Percentiles rank a stretch among this genome's conserved stretches.
phyloP scores from a whole-genome alignment of 106 monocot species.

The Platanthera zijinensis region DNA sequence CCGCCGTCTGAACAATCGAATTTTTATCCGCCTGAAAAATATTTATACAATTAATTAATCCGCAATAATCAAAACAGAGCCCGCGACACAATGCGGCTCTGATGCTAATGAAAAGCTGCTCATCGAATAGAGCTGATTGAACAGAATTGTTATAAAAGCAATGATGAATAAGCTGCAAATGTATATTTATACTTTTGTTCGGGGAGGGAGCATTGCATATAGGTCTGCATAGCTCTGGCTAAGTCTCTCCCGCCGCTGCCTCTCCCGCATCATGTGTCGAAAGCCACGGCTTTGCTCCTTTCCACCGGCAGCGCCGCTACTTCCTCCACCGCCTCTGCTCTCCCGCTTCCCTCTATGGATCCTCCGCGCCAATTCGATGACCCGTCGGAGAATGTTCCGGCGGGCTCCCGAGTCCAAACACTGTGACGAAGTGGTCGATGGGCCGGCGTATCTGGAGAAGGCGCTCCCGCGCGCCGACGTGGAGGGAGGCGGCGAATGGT shows the following conservation, averaged over 20 bases:
- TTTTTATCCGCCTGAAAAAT: conserved; percentile 46
- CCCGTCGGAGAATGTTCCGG: conserved; percentile 13
- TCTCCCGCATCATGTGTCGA: conserved; percentile 76
- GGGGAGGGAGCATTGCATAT: conserved; percentile 24
- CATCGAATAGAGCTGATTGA: no score
- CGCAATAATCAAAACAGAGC: not conserved
- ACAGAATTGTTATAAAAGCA: no score
- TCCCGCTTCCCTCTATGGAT: not conserved
- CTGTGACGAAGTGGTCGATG: no score
- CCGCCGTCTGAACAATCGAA: conserved; percentile 32
- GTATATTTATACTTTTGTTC: conserved; percentile 28
- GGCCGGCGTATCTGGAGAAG: not conserved
- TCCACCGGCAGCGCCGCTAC: not conserved
- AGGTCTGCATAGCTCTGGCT: conserved; percentile 73
- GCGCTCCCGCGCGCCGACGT: not conserved
- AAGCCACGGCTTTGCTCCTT: conserved; percentile 28
- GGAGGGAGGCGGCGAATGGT: not conserved
- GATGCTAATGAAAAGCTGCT: no score
- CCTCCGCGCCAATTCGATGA: conserved; percentile 11
- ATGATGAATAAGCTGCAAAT: no score
- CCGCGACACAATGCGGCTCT: no score
- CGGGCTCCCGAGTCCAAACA: not conserved
- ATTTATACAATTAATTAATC: not conserved
- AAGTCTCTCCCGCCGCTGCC: conserved; percentile 57
- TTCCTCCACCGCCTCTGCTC: not conserved